Evolutionary conservation across 495 filamentous ascomycete genomes (phyloP).

Genomic region (Pseudevernia furfuracea): DNA sequence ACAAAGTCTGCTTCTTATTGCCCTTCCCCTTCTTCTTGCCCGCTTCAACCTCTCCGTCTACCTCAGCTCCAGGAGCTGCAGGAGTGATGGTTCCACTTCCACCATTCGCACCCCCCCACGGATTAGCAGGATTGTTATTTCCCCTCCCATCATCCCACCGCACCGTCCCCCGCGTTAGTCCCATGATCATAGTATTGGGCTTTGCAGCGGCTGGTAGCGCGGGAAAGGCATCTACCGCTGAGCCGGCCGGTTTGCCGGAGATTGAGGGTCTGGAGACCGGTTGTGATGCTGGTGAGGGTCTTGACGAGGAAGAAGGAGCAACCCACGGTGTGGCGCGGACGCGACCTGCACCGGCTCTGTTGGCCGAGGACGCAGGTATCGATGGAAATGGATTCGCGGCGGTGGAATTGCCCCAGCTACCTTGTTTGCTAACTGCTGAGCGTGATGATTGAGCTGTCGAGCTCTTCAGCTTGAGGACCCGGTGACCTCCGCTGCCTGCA

Average conservation of each 20-base stretch:
- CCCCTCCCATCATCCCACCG: slow-evolving; percentile 52
- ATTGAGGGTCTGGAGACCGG: slow-evolving; percentile 27
- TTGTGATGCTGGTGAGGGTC: slow-evolving; percentile 24
- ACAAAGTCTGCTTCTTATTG: slow-evolving; percentile 71
- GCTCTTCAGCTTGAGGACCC: slow-evolving; percentile 67
- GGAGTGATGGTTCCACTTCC: slow-evolving; percentile 16
- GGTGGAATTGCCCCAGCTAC: slow-evolving; percentile 40
- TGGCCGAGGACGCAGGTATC: slow-evolving; percentile 37
- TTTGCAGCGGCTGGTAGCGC: slow-evolving; percentile 72
- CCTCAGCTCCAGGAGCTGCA: slow-evolving; percentile 30
- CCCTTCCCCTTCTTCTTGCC: slow-evolving; percentile 70
- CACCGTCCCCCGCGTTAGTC: slow-evolving; percentile 64
- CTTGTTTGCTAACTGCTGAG: slow-evolving; percentile 46
- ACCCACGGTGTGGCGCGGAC: slow-evolving; percentile 46
- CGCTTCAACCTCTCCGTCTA: slow-evolving; percentile 30
- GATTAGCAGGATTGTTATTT: slow-evolving; percentile 31
- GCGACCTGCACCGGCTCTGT: slow-evolving; percentile 33
- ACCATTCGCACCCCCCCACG: slow-evolving; percentile 36
- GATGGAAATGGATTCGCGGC: slow-evolving; percentile 42
- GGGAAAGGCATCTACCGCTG: slow-evolving; percentile 60
- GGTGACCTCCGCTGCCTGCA: slow-evolving; percentile 40
- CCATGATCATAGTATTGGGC: slow-evolving; percentile 71
- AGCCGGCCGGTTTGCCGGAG: slow-evolving; percentile 27
- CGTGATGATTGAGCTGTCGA: slow-evolving; percentile 68
- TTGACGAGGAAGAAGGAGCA: slow-evolving; percentile 17